Conservation (phyloP, 257 asterid species). For the Solanum neorickii region DNA sequence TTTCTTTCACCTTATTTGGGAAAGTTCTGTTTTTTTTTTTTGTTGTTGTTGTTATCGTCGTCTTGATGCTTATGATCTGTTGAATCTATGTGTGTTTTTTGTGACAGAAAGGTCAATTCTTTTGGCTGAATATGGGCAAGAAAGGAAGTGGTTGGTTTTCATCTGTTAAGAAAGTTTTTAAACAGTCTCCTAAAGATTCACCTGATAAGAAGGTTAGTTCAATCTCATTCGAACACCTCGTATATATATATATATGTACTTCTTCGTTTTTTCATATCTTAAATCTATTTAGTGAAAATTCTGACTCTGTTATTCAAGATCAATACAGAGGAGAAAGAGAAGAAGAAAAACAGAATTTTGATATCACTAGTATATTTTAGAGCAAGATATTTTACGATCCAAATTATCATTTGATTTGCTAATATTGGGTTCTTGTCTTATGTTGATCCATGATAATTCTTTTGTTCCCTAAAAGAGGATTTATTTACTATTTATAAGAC, state of each 20-base stretch:
- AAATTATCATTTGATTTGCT: background rate
- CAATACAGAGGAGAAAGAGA: background rate
- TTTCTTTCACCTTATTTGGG: background rate
- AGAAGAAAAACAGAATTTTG: background rate
- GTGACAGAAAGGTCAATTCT: background rate
- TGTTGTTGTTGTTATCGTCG: no score
- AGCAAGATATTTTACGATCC: background rate
- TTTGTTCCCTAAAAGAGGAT: background rate
- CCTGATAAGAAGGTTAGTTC: slow-evolving; percentile 58
- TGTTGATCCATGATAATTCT: background rate
- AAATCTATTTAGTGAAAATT: no score
- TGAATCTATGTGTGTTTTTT: background rate
- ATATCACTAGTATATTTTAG: background rate
- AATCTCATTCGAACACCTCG: background rate
- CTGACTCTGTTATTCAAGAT: background rate
- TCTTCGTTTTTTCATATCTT: background rate
- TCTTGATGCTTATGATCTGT: background rate
- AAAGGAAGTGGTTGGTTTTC: slow-evolving; percentile 82
- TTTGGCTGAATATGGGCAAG: slow-evolving; percentile 50
- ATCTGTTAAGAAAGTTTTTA: slow-evolving; percentile 74
- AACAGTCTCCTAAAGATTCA: slow-evolving; percentile 43
- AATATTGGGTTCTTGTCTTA: background rate
- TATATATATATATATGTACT: background rate
- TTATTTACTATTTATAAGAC: background rate
- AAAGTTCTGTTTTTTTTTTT: background rate